Base-by-base conservation (phyloP, 495 filamentous ascomycete species). In the Paragyromitra xinjiangensis region DNA sequence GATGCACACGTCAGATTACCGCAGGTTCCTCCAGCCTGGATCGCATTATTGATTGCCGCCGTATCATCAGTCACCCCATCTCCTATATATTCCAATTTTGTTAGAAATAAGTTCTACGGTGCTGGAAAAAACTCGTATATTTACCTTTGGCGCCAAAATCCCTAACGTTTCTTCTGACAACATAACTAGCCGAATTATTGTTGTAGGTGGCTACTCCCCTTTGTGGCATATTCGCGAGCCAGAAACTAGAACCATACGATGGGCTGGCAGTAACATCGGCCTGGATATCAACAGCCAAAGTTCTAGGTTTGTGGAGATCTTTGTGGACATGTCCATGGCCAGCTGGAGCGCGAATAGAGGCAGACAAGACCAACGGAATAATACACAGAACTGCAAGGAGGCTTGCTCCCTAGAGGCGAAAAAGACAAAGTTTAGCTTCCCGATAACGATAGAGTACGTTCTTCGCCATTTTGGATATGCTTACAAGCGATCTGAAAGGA, bases 61-160 rank as follows among this genome's bases (percentile, higher is more conserved):
- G 93, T 94, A 82, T 97, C 94, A 84, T 97, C 94, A 8, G 90
- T 93, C 0, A 85, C 82, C n/a, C 94, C 93, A 72, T 95, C 92
- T 82, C 78, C 78, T 81, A 51, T 76, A 37, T 29, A 12, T 44
- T 34, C 59, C 44, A 45, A 7, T 55, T 39, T 42, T 0, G 44
- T 77, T 61, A 73, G 51, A 14, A 73, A 44, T 22, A 19, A 19
- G 3, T 3, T 22, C 5, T 34, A 1, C 29, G 14, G 8, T 37
- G 14, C 59, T n/a, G 8, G 12, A 8, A 8, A 8, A 19, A 45
- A 6, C 19, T 29, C 3, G 22, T 12, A 50, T 53, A 45, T 44
- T 39, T 81, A 87, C 89, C 92, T 75, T 86, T 90, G 2, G 92
- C 92, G 26, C 92, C 92, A 80, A 88, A 95, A 76, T 97, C 93